phyloP scores from a whole-genome alignment of 164 flowering plant genomes.

The Magnolia kwangsiensis region DNA sequence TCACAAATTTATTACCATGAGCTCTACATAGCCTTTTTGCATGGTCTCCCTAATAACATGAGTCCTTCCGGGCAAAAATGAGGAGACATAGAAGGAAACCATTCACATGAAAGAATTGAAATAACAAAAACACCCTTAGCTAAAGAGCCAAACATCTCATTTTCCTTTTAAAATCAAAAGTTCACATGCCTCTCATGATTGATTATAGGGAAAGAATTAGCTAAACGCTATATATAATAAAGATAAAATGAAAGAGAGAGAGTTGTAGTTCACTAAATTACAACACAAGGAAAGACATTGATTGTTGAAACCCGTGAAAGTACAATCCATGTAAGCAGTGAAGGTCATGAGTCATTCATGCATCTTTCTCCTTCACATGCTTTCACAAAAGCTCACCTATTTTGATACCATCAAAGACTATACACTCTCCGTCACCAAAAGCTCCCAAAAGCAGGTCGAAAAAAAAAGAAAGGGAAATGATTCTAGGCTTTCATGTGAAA shows the following conservation, averaged over 20 bases:
- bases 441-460: slow-evolving; percentile 4
- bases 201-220: neutral
- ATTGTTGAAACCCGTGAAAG: slow-evolving; percentile 6
- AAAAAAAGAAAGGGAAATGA: neutral
- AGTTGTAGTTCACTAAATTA: neutral
- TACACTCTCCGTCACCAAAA: neutral
- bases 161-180: neutral
- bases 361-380: neutral
- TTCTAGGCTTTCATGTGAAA: no score
- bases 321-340: neutral
- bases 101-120: no score
- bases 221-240: neutral
- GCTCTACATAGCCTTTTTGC: no score
- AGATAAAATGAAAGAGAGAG: neutral
- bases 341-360: neutral
- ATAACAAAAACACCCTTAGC: no score
- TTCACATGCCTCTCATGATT: neutral
- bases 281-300: neutral
- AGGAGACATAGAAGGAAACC: no score
- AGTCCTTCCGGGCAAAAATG: no score
- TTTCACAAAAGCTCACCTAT: neutral
- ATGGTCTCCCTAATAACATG: no score
- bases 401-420: neutral
- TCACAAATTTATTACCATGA: no score
- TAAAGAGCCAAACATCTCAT: no score